Evolutionary conservation across 495 filamentous ascomycete species (phyloP).

Genomic region (Chaetomidium leptoderma): DNA sequence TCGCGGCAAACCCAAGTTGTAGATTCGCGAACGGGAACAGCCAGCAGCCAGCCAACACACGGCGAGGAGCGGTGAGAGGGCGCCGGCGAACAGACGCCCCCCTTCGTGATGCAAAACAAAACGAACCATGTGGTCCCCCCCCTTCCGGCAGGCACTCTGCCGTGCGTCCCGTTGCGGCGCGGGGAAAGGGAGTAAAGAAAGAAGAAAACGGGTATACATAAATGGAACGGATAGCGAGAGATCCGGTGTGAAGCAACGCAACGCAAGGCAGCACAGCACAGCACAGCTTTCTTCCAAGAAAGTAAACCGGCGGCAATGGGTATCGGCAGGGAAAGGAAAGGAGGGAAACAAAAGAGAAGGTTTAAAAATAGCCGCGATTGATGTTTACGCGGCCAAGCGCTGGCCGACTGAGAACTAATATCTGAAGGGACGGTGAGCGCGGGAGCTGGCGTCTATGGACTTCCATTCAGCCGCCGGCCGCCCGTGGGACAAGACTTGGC

Average conservation of each 20-base stretch:
- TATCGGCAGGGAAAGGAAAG: not conserved
- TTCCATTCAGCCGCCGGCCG: conserved; percentile 4
- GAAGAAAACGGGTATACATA: not conserved
- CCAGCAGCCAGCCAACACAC: too few species aligned
- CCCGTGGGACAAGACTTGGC: not conserved
- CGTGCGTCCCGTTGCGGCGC: too few species aligned
- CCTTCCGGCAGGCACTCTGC: too few species aligned
- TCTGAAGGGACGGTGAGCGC: not conserved
- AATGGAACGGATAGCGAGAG: not conserved
- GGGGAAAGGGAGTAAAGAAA: too few species aligned
- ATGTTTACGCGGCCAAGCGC: not conserved
- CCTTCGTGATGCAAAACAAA: too few species aligned
- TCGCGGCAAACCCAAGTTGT: too few species aligned
- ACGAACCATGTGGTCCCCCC: too few species aligned
- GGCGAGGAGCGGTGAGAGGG: too few species aligned
- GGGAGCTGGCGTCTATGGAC: conserved; percentile 2
- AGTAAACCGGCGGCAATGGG: not conserved
- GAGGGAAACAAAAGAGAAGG: not conserved
- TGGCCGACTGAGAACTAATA: not conserved
- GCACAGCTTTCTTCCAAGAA: too few species aligned
- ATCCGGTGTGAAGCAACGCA: not conserved
- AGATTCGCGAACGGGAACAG: too few species aligned
- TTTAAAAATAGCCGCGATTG: conserved; percentile 7
- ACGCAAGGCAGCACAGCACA: not conserved
- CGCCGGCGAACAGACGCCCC: too few species aligned